Evolutionary conservation across 2,329 filamentous ascomycete genomes (phyloP), one percentile per base, ranked within the genome.

Genomic region (Lasiodiplodia gonubiensis): DNA sequence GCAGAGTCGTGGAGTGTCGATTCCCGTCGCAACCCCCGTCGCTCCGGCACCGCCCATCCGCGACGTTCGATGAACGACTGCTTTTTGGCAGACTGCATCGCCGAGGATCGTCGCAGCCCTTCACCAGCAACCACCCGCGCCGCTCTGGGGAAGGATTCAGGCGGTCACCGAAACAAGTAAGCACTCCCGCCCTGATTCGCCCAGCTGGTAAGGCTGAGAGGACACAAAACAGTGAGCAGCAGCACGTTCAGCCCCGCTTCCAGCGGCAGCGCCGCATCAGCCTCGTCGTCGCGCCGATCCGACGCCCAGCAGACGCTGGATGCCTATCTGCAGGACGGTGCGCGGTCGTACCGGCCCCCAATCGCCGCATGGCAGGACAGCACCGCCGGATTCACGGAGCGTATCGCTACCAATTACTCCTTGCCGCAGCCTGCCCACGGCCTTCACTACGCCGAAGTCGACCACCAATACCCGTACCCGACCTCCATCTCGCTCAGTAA

Each of bases 141-240:
- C 46, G 54, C 37, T 21, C 25, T 64, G 39, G 27, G 42, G 64
- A 66, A 66, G 64, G 64, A 66, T 66, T 57, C 64, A 54, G 64
- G 51, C 52, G 63, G 51, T 66, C 63, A 27, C 63, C 63, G 21
- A 54, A 66, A 66, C 63, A 52, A 66, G 64, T 66, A 66, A 66
- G 64, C 64, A 57, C 64, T 12, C 64, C 52, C 64, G 52, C 51
- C 25, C 52, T 37, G 64, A 48, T 66, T 54, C 64, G 64, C 64
- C 37, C 35, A 21, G n/a, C 7, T 33, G 6, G 33, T 66, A 57
- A 66, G 64, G 64, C 64, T 66, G 64, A 66, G 53, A 57, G 25
- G 23, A 39, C 35, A 27, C 51, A 23, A 53, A 48, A 53, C 48
- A 66, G 51, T 55, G 51, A 35, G 49, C 61, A 18, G 49, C 61